Conservation (phyloP, 495 filamentous ascomycete genomes). For the Achaetomiella virescens region DNA sequence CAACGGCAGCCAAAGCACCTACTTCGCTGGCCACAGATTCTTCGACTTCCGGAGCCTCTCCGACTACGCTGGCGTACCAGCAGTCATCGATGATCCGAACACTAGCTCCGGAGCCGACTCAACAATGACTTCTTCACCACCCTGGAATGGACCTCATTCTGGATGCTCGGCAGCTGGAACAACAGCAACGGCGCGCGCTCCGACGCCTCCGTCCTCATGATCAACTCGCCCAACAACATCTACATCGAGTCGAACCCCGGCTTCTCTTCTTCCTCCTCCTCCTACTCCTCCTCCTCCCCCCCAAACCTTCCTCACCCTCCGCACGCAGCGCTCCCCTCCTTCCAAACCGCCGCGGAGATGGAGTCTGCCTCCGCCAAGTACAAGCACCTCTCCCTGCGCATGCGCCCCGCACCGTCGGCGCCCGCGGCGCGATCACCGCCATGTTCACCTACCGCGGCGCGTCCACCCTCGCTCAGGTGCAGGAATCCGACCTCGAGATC, state of each 20-base stretch:
- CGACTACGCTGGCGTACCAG: conserved; percentile 33
- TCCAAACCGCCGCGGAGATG: conserved; percentile 60
- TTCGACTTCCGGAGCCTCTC: conserved; percentile 59
- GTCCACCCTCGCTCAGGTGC: conserved; percentile 37
- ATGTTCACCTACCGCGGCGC: no score
- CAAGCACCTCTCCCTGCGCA: conserved; percentile 56
- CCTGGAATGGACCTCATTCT: conserved; percentile 42
- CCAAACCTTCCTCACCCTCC: conserved; percentile 55
- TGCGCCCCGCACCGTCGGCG: conserved; percentile 50
- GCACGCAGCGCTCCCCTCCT: conserved; percentile 50
- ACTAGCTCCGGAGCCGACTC: conserved; percentile 27
- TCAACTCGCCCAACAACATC: conserved; percentile 60
- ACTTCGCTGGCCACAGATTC: conserved; percentile 59
- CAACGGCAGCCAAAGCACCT: conserved; percentile 42
- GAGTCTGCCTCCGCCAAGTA: conserved; percentile 49
- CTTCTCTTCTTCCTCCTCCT: conserved; percentile 24
- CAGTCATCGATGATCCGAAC: conserved; percentile 25
- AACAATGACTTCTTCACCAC: conserved; percentile 40
- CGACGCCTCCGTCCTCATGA: conserved; percentile 46
- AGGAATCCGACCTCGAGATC: conserved; percentile 76
- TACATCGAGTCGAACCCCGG: conserved; percentile 49
- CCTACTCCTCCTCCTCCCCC: no score
- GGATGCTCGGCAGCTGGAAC: conserved; percentile 56
- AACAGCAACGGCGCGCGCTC: conserved; percentile 30
- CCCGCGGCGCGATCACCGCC: conserved; percentile 54